These are phyloP conservation scores for Salvia sclarea DNA, from an alignment of 305 asterid genomes.

Conservation along the genomic window DNA sequence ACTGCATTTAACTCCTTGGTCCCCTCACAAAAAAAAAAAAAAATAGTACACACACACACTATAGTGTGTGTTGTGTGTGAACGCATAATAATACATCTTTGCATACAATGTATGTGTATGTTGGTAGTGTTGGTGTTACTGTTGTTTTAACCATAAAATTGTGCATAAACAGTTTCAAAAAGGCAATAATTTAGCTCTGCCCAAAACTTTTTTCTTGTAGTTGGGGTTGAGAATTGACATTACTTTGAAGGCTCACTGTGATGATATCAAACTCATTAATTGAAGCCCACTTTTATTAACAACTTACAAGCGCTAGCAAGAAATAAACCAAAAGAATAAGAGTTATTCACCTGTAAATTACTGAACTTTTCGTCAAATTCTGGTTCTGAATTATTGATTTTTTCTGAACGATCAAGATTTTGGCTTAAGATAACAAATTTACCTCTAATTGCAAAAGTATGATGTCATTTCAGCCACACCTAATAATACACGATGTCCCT, in stretches of 20 bases:
- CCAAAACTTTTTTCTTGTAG: slow-evolving; percentile 4
- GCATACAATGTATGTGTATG: not conserved
- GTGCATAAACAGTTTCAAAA: slow-evolving; percentile 3
- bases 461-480: too few species aligned
- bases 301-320: slow-evolving; percentile 17
- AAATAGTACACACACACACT: slow-evolving; percentile 22
- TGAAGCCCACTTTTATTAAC: slow-evolving; percentile 29
- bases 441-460: too few species aligned
- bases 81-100: not conserved
- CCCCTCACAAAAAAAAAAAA: slow-evolving; percentile 26
- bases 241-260: slow-evolving; percentile 29
- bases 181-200: slow-evolving; percentile 1
- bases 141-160: slow-evolving; percentile 15
- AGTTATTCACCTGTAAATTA: too few species aligned
- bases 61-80: slow-evolving; percentile 5
- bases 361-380: too few species aligned
- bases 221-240: slow-evolving; percentile 33
- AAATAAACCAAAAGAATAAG: slow-evolving; percentile 11
- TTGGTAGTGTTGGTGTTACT: not conserved
- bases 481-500: too few species aligned
- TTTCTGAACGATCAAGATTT: too few species aligned
- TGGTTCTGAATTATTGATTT: too few species aligned
- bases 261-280: slow-evolving; percentile 22
- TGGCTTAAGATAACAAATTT: too few species aligned
- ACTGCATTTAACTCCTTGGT: slow-evolving; percentile 43